phyloP scores from a whole-genome alignment of 306 rosid species.

The Prinsepia uniflora region DNA sequence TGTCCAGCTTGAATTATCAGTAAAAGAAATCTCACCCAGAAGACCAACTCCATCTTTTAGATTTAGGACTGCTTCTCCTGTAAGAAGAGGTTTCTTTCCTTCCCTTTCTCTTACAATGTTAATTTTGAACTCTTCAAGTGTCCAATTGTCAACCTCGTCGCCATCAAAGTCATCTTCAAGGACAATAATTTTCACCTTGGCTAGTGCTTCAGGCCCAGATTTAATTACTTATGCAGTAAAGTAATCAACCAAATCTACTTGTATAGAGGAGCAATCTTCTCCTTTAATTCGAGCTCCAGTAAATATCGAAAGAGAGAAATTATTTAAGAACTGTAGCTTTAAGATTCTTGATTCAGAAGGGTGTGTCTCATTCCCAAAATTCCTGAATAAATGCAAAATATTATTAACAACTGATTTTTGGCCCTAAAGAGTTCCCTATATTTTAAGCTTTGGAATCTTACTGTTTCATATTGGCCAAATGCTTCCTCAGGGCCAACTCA shows the following conservation, averaged over 20 bases:
- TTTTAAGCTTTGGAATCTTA: conserved; percentile 38
- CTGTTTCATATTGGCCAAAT: conserved; percentile 67
- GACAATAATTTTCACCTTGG: conserved; percentile 88
- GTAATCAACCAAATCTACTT: conserved; percentile 63
- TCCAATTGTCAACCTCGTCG: conserved; percentile 77
- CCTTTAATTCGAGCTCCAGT: conserved; percentile 98
- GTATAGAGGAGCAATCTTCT: conserved; percentile 62
- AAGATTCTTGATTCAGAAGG: conserved; percentile 54
- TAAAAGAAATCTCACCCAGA: conserved; percentile 79
- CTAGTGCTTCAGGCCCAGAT: conserved; percentile 74
- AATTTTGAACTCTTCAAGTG: conserved; percentile 73
- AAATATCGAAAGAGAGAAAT: conserved; percentile 79
- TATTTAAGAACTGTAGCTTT: conserved; percentile 66
- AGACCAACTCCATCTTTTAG: conserved; percentile 73
- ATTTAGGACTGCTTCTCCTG: conserved; percentile 74
- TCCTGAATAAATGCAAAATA: conserved; percentile 49
- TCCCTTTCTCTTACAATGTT: conserved; percentile 91
- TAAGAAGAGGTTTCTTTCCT: conserved; percentile 90
- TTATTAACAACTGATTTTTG: background rate
- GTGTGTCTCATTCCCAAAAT: conserved; percentile 51
- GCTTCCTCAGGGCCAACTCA: conserved; percentile 75
- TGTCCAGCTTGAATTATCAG: conserved; percentile 99
- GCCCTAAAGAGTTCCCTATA: conserved; percentile 1
- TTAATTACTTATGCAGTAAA: conserved; percentile 48
- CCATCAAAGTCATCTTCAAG: conserved; percentile 97